A percentile compares a stretch with the other conserved stretches of the same genome.
These are phyloP conservation scores for Fusarium solani-melongenae DNA, from an alignment of 2,329 filamentous ascomycete species.

Conservation along the genomic window DNA sequence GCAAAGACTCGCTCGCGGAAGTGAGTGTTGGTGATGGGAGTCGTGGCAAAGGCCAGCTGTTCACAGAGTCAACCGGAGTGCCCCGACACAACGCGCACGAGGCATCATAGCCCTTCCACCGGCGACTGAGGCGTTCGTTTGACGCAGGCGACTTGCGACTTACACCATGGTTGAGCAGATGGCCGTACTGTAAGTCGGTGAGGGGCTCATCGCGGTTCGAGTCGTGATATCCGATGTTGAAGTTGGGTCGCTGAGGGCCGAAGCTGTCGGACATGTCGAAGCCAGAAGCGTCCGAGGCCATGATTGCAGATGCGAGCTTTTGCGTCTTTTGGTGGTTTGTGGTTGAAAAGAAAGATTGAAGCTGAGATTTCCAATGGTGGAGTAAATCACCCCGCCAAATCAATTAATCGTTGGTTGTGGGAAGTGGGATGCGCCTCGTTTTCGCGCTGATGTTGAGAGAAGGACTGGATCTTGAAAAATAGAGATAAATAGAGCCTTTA, in stretches of 20 bases:
- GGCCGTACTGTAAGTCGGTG: constrained; percentile 71
- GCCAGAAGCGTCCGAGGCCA: constrained; percentile 38
- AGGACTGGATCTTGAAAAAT: background rate
- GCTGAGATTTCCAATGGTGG: constrained; percentile 44
- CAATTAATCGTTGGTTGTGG: constrained; percentile 15
- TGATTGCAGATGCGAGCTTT: constrained; percentile 14
- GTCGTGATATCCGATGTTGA: constrained; percentile 82
- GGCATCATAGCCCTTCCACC: background rate
- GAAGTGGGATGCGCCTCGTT: constrained; percentile 21
- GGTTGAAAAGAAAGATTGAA: constrained; percentile 6
- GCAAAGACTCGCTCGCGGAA: constrained; percentile 77
- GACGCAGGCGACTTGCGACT: constrained; percentile 48
- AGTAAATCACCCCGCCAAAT: constrained; percentile 44
- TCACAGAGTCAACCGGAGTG: constrained; percentile 32
- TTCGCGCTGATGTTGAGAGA: background rate
- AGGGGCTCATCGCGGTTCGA: constrained; percentile 70
- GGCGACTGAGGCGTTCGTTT: background rate
- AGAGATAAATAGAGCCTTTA: background rate
- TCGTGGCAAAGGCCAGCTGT: constrained; percentile 83
- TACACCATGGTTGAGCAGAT: constrained; percentile 77
- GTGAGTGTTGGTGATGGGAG: constrained; percentile 78
- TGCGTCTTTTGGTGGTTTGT: constrained; percentile 7
- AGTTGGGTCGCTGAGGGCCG: constrained; percentile 54
- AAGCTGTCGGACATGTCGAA: constrained; percentile 42
- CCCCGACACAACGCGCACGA: background rate